phyloP scores from a whole-genome alignment of 805 yeast genomes.

The Kazachstania psychrophila region DNA sequence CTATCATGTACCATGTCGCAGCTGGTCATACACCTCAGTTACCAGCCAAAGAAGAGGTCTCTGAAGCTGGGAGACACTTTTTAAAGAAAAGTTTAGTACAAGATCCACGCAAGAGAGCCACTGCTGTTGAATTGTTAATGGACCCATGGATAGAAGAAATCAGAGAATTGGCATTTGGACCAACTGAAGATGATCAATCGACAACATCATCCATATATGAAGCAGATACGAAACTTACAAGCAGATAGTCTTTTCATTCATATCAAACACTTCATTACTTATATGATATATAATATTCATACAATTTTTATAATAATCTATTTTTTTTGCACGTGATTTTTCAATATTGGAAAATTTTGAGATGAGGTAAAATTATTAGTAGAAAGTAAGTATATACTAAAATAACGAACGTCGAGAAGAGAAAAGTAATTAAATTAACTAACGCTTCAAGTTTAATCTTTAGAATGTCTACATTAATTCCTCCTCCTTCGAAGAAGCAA shows the following conservation, averaged over 20 bases:
- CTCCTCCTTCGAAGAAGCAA: conserved; percentile 89
- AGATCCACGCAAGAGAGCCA: conserved; percentile 69
- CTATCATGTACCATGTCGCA: conserved; percentile 96
- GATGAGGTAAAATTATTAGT: too few relatives aligned
- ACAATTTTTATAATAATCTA: not conserved
- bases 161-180: conserved; percentile 55
- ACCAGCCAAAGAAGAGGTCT: conserved; percentile 70
- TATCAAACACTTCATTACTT: not conserved
- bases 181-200: conserved; percentile 2
- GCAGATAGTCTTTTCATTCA: not conserved
- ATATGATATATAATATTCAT: not conserved
- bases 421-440: too few relatives aligned
- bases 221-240: not conserved
- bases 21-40: conserved; percentile 86
- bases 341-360: not conserved
- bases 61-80: conserved; percentile 63
- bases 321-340: not conserved
- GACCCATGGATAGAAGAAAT: conserved; percentile 86
- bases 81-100: conserved; percentile 68
- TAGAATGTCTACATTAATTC: conserved; percentile 93
- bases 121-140: conserved; percentile 73
- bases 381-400: too few relatives aligned
- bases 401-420: too few relatives aligned
- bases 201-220: not conserved
- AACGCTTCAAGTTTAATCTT: too few relatives aligned